Conservation (phyloP, 2,329 filamentous ascomycete genomes). For the Mollisia scopiformis region DNA sequence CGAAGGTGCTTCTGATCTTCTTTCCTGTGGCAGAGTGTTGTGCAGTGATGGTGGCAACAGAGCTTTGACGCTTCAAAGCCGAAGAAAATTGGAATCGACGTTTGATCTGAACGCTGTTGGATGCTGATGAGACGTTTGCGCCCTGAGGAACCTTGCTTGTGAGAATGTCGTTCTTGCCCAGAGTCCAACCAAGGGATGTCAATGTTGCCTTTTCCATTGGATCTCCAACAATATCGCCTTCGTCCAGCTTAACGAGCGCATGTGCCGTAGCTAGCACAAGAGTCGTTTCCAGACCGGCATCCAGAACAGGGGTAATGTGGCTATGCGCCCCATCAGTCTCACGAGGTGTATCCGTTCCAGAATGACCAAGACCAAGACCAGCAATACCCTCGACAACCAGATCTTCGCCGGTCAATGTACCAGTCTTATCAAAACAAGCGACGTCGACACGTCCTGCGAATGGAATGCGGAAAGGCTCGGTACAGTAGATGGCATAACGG, state of each 20-base stretch:
- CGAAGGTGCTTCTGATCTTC: constrained; percentile 84
- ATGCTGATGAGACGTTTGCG: constrained; percentile 47
- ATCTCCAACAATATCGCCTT: constrained; percentile 95
- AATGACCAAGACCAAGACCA: constrained; percentile 75
- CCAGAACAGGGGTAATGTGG: constrained; percentile 70
- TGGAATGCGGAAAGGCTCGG: constrained; percentile 97
- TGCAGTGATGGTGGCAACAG: constrained; percentile 80
- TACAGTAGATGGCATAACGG: constrained; percentile 97
- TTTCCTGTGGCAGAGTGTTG: constrained; percentile 73
- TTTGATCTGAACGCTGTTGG: constrained; percentile 89
- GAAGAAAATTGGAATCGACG: constrained; percentile 98
- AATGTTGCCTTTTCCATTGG: constrained; percentile 99
- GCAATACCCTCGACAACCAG: constrained; percentile 96
- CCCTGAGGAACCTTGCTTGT: constrained; percentile 63
- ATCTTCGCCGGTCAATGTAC: constrained; percentile 94
- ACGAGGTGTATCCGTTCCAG: constrained; percentile 63
- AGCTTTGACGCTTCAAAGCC: constrained; percentile 92
- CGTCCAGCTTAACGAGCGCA: constrained; percentile 92
- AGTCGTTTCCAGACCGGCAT: constrained; percentile 80
- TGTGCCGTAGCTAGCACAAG: constrained; percentile 94
- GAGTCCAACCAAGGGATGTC: constrained; percentile 83
- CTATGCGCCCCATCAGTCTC: constrained; percentile 84
- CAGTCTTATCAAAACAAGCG: constrained; percentile 98
- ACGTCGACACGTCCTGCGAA: constrained; percentile 94
- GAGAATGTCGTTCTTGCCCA: constrained; percentile 88